These are phyloP conservation scores for Uronychia setigera DNA, from an alignment of 73 alveolate species.

Conservation along the genomic window DNA sequence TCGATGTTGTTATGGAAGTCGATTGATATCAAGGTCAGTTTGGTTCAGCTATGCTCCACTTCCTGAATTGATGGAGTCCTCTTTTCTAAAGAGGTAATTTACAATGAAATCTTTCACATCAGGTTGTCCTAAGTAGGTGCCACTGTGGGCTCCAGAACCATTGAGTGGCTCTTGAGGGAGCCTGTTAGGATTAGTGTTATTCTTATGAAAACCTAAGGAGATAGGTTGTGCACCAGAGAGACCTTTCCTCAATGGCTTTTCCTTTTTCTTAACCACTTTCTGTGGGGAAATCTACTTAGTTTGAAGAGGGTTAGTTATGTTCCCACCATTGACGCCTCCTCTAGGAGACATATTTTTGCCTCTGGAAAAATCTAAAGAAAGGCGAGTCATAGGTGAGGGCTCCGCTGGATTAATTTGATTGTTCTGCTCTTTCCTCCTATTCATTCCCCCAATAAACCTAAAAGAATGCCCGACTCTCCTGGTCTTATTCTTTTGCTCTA, in stretches of 20 bases:
- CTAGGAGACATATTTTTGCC: background rate
- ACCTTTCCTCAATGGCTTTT: background rate
- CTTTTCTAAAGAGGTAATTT: background rate
- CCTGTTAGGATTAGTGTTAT: background rate
- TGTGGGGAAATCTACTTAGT: background rate
- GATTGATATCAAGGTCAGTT: background rate
- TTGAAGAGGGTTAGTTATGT: background rate
- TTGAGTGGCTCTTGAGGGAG: background rate
- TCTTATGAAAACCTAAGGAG: background rate
- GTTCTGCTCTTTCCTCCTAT: background rate
- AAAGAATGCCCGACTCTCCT: constrained; percentile 1
- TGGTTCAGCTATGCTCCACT: background rate
- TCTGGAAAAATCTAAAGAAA: background rate
- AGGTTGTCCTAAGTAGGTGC: background rate
- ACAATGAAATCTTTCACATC: background rate
- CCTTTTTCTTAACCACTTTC: background rate
- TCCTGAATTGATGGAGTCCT: background rate
- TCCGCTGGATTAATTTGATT: background rate
- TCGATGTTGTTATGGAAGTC: background rate
- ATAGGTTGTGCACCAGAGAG: background rate
- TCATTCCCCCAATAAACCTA: background rate
- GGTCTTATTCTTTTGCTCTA: background rate
- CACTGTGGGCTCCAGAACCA: background rate
- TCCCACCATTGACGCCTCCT: too few relatives aligned
- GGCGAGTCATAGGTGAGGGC: background rate